Base-by-base conservation (phyloP, 805 yeast species). In the Monosporozyma yasuniensis region DNA sequence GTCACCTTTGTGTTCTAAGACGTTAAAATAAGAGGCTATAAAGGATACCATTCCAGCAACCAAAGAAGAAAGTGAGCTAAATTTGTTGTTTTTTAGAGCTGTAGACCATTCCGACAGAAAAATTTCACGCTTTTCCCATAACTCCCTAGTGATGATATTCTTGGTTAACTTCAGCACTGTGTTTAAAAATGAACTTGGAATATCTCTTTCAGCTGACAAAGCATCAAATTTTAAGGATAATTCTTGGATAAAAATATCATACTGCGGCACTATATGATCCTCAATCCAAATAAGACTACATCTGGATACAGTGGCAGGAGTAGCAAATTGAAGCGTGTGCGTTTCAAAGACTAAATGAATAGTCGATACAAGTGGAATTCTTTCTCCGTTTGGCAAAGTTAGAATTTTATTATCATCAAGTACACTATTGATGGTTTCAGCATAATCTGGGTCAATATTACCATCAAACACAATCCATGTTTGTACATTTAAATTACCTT, bases 371-470 rank as follows among this genome's bases (percentile, higher is more conserved):
- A 91, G 65, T 1, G 75, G 69, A 6, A 91, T 61, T 21, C 96
- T 76, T 62, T 91, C 98, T 38, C 98, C 98, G 60, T 81, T 88
- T 0, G 98, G 93, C 9, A 91, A 69, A 0, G 97, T 89, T 41
- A 91, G 66, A 1, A 84, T 55, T 54, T 78, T 80, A 66, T 89
- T 91, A 56, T 91, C 98, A 66, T 91, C 98, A 16, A 91, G 71
- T 9, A 89, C 93, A 69, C 95, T 84, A 68, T 91, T 91, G 55
- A 91, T 70, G 50, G 84, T 84, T 59, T 91, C 98, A 1, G 87
- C 87, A 95, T 97, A 91, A 38, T 79, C 81, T 0, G 98, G 97
- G 61, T 91, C 97, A 34, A 91, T 78, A 57, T 88, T 96, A 38
- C 97, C 95, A 66, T 91, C 97, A 61, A 91, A 85, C 0, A 90